Base-by-base conservation (phyloP, 345 rosid genomes). In the Nasturtium officinale region DNA sequence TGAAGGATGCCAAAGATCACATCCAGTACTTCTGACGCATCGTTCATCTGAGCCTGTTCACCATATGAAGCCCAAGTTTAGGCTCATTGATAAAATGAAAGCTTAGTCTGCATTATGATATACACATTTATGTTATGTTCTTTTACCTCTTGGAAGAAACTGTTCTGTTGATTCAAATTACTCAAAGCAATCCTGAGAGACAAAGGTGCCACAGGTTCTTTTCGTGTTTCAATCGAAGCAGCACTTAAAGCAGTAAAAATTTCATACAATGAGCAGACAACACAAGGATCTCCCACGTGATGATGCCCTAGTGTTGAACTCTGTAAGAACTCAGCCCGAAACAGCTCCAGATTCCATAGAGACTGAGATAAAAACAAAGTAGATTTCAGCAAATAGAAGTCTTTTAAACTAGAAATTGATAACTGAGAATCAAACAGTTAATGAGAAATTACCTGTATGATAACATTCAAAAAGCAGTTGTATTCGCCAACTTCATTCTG, bases 211-310 rank as follows among this genome's bases (percentile, higher is more conserved):
- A 91, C 90, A 58, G 94, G 85, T 84, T 88, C 91, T 77, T 80
- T 87, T 69, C 62, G 77, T 25, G 61, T 32, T 80, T 85, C 97
- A 20, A 72, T 77, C 20, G 90, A 82, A 12, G 96, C 89, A 53
- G 61, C 29, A 54, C 73, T 86, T 79, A 95, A 71, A 61, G 98
- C 96, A 66, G 75, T 76, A 56, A 91, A 87, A 67, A 91, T 85
- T 65, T 87, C 90, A 78, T 82, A 83, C 58, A 91, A 71, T 9
- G 97, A 90, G 81, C 99, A 91, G 67, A 87, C 86, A 67, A 90
- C 99, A 76, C 99, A 95, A 50, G 99, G 99, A 73, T 85, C 91
- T 63, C 99, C 99, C 52, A 91, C 90, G 81, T 91, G 99, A 78
- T 76, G 73, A 71, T 91, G 99, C 52, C 82, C 88, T 53, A 82